Conservation (phyloP, 495 filamentous ascomycete genomes). For the Penicillium coprophilum region DNA sequence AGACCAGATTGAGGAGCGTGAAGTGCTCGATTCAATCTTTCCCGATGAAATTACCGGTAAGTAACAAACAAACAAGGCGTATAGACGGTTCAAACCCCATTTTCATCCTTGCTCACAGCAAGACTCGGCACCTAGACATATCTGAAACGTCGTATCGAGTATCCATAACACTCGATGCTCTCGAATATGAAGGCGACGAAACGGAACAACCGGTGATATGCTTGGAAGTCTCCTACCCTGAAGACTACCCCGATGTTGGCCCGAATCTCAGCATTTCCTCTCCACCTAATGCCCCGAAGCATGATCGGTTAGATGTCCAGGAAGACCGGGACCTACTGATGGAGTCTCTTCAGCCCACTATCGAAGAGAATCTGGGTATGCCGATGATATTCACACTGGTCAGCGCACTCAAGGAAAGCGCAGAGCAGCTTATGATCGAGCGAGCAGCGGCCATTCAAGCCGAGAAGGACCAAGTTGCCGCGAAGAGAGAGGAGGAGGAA, state of each 20-base stretch:
- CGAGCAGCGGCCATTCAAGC: slow-evolving; percentile 62
- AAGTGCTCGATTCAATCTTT: slow-evolving; percentile 97
- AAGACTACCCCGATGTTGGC: slow-evolving; percentile 81
- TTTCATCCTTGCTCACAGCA: slow-evolving; percentile 9
- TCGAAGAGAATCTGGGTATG: slow-evolving; percentile 91
- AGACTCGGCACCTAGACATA: slow-evolving; percentile 58
- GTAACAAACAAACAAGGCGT: background rate
- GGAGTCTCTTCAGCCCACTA: slow-evolving; percentile 61
- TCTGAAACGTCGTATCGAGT: slow-evolving; percentile 84
- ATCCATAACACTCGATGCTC: slow-evolving; percentile 73
- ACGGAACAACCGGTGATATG: slow-evolving; percentile 55
- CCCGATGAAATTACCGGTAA: slow-evolving; percentile 93
- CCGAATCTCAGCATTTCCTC: slow-evolving; percentile 74
- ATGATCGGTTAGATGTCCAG: slow-evolving; percentile 61
- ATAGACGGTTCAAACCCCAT: too few species aligned
- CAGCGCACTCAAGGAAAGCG: slow-evolving; percentile 80
- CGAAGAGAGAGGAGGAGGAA: slow-evolving; percentile 82
- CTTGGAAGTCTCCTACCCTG: slow-evolving; percentile 81
- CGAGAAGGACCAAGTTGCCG: slow-evolving; percentile 61
- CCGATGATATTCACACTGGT: slow-evolving; percentile 97
- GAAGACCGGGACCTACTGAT: slow-evolving; percentile 73
- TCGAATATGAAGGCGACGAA: slow-evolving; percentile 58
- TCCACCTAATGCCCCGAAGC: slow-evolving; percentile 64
- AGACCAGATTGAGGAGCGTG: slow-evolving; percentile 92
- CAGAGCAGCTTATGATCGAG: slow-evolving; percentile 73